These are phyloP conservation scores for Fusarium mangiferae DNA, from an alignment of 2,329 filamentous ascomycete genomes.

Conservation along the genomic window DNA sequence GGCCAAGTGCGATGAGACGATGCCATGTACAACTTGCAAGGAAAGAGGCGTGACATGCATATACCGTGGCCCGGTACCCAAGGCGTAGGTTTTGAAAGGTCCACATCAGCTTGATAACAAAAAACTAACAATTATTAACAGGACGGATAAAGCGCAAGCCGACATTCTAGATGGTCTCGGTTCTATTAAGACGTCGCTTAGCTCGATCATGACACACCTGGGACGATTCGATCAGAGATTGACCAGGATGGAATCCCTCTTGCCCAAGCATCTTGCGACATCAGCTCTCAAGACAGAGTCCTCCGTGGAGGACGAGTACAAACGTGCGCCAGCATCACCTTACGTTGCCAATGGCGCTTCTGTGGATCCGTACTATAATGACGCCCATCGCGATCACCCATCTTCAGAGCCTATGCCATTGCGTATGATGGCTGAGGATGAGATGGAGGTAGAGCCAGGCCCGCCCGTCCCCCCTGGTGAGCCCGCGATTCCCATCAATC, in stretches of 20 bases:
- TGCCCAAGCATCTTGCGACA: slow-evolving; percentile 33
- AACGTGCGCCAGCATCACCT: slow-evolving; percentile 35
- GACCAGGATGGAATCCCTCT: slow-evolving; percentile 48
- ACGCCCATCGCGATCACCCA: slow-evolving; percentile 41
- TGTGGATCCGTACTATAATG: slow-evolving; percentile 34
- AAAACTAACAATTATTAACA: slow-evolving; percentile 42
- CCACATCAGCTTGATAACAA: not conserved
- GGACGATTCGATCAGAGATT: slow-evolving; percentile 51
- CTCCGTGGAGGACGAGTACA: slow-evolving; percentile 45
- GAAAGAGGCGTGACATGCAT: slow-evolving; percentile 86
- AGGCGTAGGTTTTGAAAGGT: slow-evolving; percentile 71
- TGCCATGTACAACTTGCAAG: slow-evolving; percentile 85
- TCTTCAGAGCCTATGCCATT: slow-evolving; percentile 39
- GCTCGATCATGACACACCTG: slow-evolving; percentile 51
- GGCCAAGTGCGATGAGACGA: slow-evolving; percentile 89
- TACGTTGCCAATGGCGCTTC: slow-evolving; percentile 32
- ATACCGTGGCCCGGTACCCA: slow-evolving; percentile 90
- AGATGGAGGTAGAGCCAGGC: slow-evolving; percentile 63
- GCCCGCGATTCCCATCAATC: slow-evolving; percentile 81
- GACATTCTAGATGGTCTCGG: slow-evolving; percentile 67
- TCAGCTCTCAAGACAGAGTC: slow-evolving; percentile 44
- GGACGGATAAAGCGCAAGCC: slow-evolving; percentile 68
- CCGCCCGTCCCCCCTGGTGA: slow-evolving; percentile 66
- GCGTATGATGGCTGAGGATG: slow-evolving; percentile 55
- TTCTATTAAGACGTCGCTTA: slow-evolving; percentile 52